phyloP scores from a whole-genome alignment of 75 land plant genomes.

The Isoetes taiwanensis region DNA sequence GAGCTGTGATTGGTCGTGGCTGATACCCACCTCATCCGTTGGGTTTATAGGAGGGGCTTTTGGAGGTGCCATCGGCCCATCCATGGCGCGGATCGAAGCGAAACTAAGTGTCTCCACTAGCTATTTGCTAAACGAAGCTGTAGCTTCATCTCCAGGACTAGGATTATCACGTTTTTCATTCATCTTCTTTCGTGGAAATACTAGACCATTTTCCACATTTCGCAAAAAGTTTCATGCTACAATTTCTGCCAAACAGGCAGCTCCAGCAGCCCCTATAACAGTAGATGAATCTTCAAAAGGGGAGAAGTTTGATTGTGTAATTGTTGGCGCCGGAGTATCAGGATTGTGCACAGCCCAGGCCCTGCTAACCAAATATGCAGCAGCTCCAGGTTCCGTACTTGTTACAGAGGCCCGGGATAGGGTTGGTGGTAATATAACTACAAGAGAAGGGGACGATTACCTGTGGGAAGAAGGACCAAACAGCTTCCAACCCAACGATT shows the following conservation, averaged over 20 bases:
- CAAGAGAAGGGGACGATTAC: constrained; percentile 64
- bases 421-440: constrained; percentile 83
- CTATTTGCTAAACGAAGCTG: too few relatives aligned
- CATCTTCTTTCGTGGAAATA: too few relatives aligned
- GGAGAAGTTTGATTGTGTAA: constrained; percentile 56
- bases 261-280: constrained; percentile 10
- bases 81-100: too few relatives aligned
- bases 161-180: too few relatives aligned
- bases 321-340: constrained; percentile 82
- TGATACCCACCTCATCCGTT: too few relatives aligned
- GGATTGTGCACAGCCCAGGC: constrained; percentile 91
- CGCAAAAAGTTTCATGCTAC: too few relatives aligned
- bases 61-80: too few relatives aligned
- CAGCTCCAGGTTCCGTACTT: constrained; percentile 25
- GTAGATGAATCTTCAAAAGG: not conserved
- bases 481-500: constrained; percentile 90
- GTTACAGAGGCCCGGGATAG: constrained; percentile 79
- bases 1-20: too few relatives aligned
- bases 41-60: too few relatives aligned
- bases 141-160: too few relatives aligned
- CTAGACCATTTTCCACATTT: too few relatives aligned
- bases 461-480: constrained; percentile 99
- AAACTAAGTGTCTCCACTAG: too few relatives aligned
- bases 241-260: constrained; percentile 20
- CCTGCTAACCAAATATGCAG: constrained; percentile 38